Percentiles rank a stretch among this genome's conserved stretches.
These are phyloP conservation scores for Calamus simplicifolius DNA, from an alignment of 176 grass and related monocot species.

Conservation along the genomic window DNA sequence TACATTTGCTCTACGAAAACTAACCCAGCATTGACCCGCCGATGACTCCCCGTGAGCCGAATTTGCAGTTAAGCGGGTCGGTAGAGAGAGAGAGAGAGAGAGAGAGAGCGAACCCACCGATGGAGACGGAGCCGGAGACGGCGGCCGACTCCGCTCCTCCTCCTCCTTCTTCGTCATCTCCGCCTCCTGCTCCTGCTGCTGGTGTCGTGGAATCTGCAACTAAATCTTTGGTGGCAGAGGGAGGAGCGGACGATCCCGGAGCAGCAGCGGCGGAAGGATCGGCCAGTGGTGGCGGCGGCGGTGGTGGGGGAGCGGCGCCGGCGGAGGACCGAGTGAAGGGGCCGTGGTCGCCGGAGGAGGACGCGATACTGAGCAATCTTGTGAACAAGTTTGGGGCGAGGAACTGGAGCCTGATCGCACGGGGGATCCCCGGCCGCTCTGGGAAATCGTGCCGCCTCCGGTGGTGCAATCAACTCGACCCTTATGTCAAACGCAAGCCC, in stretches of 20 bases:
- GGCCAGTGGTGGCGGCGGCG: constrained; percentile 4
- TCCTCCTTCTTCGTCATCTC: neutral
- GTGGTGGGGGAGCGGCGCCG: neutral
- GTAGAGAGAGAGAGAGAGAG: neutral
- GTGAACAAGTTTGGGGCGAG: constrained; percentile 65
- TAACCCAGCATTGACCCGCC: neutral
- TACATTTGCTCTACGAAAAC: constrained; percentile 1
- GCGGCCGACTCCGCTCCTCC: neutral
- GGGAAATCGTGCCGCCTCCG: constrained; percentile 94
- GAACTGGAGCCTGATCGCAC: constrained; percentile 83
- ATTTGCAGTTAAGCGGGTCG: constrained; percentile 51
- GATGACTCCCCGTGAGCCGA: neutral
- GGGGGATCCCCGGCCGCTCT: constrained; percentile 72
- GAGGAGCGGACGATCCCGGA: constrained; percentile 18
- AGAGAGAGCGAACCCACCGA: neutral
- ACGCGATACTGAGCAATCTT: constrained; percentile 48
- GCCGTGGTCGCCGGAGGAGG: constrained; percentile 83
- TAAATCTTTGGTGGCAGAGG: constrained; percentile 8
- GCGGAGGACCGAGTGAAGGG: constrained; percentile 74
- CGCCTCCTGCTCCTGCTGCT: constrained; percentile 2
- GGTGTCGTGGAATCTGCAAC: neutral
- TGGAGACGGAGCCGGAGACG: constrained; percentile 11
- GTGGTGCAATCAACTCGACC: constrained; percentile 97
- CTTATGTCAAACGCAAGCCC: constrained; percentile 91
- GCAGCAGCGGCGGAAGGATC: constrained; percentile 20